A percentile compares a stretch with the other conserved stretches of the same genome.
phyloP scores from a whole-genome alignment of 805 yeast genomes.

The Ogataea pignaliae region DNA sequence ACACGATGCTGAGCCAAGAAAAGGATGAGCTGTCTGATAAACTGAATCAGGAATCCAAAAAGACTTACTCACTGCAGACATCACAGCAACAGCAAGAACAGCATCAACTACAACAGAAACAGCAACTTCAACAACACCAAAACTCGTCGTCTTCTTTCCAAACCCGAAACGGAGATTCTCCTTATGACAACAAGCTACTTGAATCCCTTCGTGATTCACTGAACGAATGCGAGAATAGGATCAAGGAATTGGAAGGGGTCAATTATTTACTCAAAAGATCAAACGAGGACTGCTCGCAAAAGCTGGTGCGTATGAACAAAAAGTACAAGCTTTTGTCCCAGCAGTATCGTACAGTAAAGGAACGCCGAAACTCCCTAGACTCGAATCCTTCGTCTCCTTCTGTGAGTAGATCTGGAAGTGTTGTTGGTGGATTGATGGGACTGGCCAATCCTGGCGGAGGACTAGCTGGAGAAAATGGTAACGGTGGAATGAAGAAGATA shows the following conservation, averaged over 20 bases:
- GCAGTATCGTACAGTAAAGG: conserved; percentile 43
- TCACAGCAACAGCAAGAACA: background rate
- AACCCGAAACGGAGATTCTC: background rate
- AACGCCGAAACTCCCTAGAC: conserved; percentile 18
- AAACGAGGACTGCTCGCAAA: conserved; percentile 64
- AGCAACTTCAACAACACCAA: background rate
- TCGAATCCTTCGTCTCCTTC: conserved; percentile 18
- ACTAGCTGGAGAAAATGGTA: background rate
- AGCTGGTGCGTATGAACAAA: conserved; percentile 64
- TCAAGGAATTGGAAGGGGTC: conserved; percentile 51
- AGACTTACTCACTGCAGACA: background rate
- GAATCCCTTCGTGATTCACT: conserved; percentile 51
- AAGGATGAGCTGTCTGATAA: conserved; percentile 7
- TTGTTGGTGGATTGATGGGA: conserved; percentile 2
- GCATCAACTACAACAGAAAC: background rate
- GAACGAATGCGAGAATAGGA: conserved; percentile 43
- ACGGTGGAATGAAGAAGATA: conserved; percentile 1
- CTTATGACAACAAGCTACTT: conserved; percentile 17
- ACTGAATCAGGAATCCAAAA: conserved; percentile 4
- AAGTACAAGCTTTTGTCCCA: conserved; percentile 62
- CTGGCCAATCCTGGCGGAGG: conserved; percentile 5
- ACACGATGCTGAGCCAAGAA: conserved; percentile 8
- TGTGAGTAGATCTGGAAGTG: conserved; percentile 18
- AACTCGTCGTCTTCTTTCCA: background rate
- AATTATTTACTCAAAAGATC: conserved; percentile 51